Percentiles rank a stretch among this genome's conserved stretches.
phyloP scores from a whole-genome alignment of 176 grass and related monocot species.

The Aegilops speltoides region DNA sequence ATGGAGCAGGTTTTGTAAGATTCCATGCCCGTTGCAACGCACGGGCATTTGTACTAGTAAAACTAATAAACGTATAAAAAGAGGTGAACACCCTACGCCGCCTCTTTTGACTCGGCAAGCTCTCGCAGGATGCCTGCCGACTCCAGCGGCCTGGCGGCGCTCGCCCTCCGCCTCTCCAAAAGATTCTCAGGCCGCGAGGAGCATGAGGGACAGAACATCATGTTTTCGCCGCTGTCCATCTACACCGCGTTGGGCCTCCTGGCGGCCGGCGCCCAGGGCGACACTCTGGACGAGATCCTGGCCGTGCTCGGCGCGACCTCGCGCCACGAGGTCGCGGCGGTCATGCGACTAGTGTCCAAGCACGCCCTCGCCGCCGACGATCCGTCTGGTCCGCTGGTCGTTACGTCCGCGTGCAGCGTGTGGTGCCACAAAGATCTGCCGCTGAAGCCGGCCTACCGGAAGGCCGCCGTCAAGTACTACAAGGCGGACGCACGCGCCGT shows the following conservation, averaged over 20 bases:
- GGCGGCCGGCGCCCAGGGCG: not conserved
- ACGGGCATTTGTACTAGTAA: too few relatives aligned
- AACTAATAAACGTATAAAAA: too few relatives aligned
- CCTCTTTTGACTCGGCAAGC: not conserved
- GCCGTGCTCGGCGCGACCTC: not conserved
- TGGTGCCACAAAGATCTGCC: constrained; percentile 13
- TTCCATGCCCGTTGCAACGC: too few relatives aligned
- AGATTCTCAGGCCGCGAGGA: not conserved
- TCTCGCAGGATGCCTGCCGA: not conserved
- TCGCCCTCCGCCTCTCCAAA: not conserved
- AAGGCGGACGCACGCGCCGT: not conserved
- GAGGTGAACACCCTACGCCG: too few relatives aligned
- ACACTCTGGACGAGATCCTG: constrained; percentile 4
- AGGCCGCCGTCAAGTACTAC: not conserved
- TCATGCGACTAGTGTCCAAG: not conserved
- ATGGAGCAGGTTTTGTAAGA: too few relatives aligned
- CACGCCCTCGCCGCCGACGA: not conserved
- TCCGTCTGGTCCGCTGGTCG: not conserved
- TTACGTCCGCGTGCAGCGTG: constrained; percentile 19
- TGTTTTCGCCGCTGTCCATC: constrained; percentile 33
- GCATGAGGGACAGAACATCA: not conserved
- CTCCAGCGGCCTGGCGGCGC: not conserved
- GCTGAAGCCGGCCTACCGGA: constrained; percentile 28
- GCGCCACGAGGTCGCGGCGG: not conserved
- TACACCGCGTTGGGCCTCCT: not conserved